Base-by-base conservation (phyloP, 208 protist genomes). In the Trypanosoma grayi region DNA sequence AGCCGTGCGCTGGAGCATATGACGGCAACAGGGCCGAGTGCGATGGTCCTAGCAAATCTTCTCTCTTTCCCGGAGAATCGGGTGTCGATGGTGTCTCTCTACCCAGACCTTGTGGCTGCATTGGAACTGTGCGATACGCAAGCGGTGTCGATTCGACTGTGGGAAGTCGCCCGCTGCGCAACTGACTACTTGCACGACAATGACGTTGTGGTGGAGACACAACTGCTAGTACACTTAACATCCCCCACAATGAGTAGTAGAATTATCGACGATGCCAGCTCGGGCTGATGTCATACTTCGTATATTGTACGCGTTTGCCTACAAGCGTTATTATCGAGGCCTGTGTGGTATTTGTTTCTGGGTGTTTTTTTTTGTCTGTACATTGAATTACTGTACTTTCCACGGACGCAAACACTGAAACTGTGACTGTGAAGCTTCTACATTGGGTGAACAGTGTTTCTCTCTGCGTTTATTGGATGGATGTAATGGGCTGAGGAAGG, bases 31-130 rank as follows among this genome's bases (percentile, higher is more conserved):
- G 11, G 55, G 33, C 45, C 45, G 6, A 65, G 56, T 53, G 47
- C 58, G 20, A 58, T 58, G 58, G 40, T 65, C 4, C 44, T 73
- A 48, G 55, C 48, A 8, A 73, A 73, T 27, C 51, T 73, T 11
- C 59, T 73, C 16, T 54, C 47, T 36, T 73, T 67, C 44, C 31
- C 46, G 25, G 58, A 58, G 28, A 73, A 73, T 53, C 39, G 56
- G 4, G 16, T 20, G 31, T 43, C 43, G n/a, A 58, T 73, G 39
- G 11, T 45, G 0, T 43, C 16, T 24, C 45, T 61, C 6, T 57
- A 33, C 11, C 59, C 66, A 18, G 48, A 58, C 11, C 36, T 73
- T 46, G 24, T 60, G 0, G 3, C 24, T 40, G 66, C 59, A 41
- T 22, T 59, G 10, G 44, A 54, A 30, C 39, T 55, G 1, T 71